Evolutionary conservation across 768 basidiomycete species (phyloP).

Genomic region (Psilocybe sp.): DNA sequence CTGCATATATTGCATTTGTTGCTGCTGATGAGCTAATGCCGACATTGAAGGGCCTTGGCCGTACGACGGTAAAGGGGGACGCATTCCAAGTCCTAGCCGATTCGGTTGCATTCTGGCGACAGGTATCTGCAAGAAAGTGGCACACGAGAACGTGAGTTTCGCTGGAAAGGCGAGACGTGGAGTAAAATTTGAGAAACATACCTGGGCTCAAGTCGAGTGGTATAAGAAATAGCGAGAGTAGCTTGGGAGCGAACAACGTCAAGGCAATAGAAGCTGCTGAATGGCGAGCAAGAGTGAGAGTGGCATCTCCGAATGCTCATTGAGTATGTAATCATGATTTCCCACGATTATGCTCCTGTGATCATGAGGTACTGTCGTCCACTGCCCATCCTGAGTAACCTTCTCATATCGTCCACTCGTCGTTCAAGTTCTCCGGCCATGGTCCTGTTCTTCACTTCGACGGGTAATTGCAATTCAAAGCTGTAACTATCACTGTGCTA

Average conservation of each 20-base stretch:
- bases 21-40: slow-evolving; percentile 80
- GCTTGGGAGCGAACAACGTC: too few relatives aligned
- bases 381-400: too few relatives aligned
- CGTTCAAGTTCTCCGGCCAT: slow-evolving; percentile 21
- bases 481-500: slow-evolving; percentile 1
- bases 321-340: too few relatives aligned
- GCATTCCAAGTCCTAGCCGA: slow-evolving; percentile 84
- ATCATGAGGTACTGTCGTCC: too few relatives aligned
- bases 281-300: too few relatives aligned
- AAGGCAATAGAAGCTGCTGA: too few relatives aligned
- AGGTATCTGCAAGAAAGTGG: neutral
- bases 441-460: slow-evolving; percentile 53
- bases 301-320: too few relatives aligned
- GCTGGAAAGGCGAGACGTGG: neutral
- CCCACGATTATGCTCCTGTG: too few relatives aligned
- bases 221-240: too few relatives aligned
- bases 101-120: slow-evolving; percentile 63
- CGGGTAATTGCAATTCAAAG: slow-evolving; percentile 22
- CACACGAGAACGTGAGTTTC: neutral
- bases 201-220: too few relatives aligned
- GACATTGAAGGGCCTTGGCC: slow-evolving; percentile 92
- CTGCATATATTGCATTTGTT: slow-evolving; percentile 70
- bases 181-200: neutral
- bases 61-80: slow-evolving; percentile 82
- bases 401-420: neutral